Evolutionary conservation across 805 yeast species (phyloP).

Genomic region (Candida parachauliodes): DNA sequence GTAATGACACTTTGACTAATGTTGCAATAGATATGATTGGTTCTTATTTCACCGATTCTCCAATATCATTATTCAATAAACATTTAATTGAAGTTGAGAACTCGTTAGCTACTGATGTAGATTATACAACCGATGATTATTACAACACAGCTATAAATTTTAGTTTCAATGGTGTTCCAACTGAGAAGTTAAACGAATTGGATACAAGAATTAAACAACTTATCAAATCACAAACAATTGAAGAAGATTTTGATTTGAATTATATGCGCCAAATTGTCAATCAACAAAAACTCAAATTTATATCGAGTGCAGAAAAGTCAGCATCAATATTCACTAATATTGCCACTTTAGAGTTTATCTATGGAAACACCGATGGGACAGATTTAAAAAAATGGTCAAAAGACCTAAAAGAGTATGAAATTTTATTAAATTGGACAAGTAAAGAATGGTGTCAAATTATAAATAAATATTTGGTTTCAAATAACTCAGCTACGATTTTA

Average conservation of each 20-base stretch:
- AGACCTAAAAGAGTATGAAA: conserved; percentile 57
- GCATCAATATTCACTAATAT: conserved; percentile 58
- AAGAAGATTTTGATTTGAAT: conserved; percentile 52
- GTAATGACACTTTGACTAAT: conserved; percentile 46
- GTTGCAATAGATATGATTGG: conserved; percentile 72
- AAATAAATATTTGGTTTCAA: conserved; percentile 51
- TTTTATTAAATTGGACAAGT: conserved; percentile 54
- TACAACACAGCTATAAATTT: conserved; percentile 56
- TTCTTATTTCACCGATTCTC: conserved; percentile 69
- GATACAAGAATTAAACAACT: conserved; percentile 49
- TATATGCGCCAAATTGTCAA: conserved; percentile 67
- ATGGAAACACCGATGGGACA: conserved; percentile 63
- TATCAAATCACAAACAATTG: conserved; percentile 49
- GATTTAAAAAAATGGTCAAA: conserved; percentile 55
- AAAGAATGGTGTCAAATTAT: conserved; percentile 66
- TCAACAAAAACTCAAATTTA: conserved; percentile 58
- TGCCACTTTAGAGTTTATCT: conserved; percentile 75
- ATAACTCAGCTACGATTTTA: conserved; percentile 60
- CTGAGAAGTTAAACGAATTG: conserved; percentile 53
- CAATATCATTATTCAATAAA: conserved; percentile 71
- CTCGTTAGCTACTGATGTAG: conserved; percentile 73
- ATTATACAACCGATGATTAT: conserved; percentile 72
- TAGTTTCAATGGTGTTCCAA: conserved; percentile 71
- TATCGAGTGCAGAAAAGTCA: conserved; percentile 60
- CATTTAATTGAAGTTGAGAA: conserved; percentile 75